These are phyloP conservation scores for Mycena latifolia DNA, from an alignment of 768 basidiomycete species.

Conservation along the genomic window DNA sequence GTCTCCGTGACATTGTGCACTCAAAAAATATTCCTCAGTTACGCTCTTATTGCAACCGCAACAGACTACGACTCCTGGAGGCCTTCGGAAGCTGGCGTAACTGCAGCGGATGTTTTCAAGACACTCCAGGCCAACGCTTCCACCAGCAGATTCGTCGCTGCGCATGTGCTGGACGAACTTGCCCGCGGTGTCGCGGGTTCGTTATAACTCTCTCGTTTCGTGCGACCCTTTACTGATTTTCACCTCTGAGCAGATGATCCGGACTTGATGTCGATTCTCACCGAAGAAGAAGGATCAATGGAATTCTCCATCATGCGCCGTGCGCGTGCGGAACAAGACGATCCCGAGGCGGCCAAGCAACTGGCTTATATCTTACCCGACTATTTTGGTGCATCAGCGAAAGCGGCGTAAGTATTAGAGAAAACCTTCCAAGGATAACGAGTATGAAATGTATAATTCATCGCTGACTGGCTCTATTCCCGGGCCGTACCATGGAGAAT, in stretches of 20 bases:
- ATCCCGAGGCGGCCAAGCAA: constrained; percentile 58
- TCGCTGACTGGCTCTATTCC: too few species aligned
- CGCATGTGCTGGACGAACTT: constrained; percentile 72
- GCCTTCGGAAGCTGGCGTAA: constrained; percentile 82
- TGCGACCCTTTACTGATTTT: neutral
- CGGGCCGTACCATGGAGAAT: too few species aligned
- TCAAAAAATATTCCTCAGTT: constrained; percentile 59
- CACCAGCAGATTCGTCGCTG: constrained; percentile 82
- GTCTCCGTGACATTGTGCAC: too few species aligned
- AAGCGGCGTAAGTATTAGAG: neutral
- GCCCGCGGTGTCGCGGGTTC: constrained; percentile 35
- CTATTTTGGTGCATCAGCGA: constrained; percentile 63
- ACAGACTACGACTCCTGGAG: constrained; percentile 99
- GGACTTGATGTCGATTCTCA: constrained; percentile 53
- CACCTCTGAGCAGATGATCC: neutral
- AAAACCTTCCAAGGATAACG: neutral
- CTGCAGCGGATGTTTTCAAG: constrained; percentile 91
- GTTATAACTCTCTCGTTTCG: neutral
- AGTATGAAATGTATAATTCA: neutral
- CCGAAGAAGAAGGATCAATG: constrained; percentile 86
- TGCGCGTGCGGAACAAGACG: constrained; percentile 56
- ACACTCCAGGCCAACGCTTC: constrained; percentile 89
- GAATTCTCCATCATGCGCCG: constrained; percentile 81
- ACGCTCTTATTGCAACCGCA: constrained; percentile 89
- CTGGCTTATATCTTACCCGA: constrained; percentile 82